Conservation (phyloP, 768 basidiomycete species). For the Suillus alpinus region DNA sequence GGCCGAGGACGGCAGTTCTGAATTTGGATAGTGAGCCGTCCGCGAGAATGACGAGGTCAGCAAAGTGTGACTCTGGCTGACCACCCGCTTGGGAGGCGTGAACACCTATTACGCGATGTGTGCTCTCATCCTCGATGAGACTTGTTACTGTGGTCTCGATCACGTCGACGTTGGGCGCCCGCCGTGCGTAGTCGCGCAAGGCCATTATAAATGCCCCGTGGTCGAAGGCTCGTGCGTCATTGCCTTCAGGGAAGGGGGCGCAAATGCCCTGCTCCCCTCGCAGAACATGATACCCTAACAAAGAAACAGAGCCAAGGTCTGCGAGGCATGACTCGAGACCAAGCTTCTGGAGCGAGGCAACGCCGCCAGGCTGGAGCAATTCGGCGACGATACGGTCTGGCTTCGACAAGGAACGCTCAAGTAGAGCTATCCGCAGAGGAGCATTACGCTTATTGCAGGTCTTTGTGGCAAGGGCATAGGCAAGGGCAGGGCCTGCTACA, state of each 20-base stretch:
- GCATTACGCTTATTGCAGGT: conserved; percentile 33
- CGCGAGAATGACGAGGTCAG: conserved; percentile 76
- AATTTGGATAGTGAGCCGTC: conserved; percentile 93
- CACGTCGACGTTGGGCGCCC: conserved; percentile 62
- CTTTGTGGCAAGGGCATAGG: conserved; percentile 68
- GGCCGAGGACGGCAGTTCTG: conserved; percentile 55
- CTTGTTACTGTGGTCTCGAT: conserved; percentile 77
- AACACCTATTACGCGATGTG: conserved; percentile 15
- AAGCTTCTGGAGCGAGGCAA: conserved; percentile 63
- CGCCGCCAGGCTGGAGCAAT: conserved; percentile 87
- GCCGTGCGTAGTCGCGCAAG: conserved; percentile 58
- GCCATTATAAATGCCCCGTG: conserved; percentile 82
- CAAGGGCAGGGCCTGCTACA: conserved; percentile 77
- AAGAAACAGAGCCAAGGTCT: conserved; percentile 77
- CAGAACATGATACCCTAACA: conserved; percentile 78
- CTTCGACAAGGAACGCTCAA: conserved; percentile 86
- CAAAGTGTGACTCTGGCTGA: conserved; percentile 52
- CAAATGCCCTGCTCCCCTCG: conserved; percentile 57
- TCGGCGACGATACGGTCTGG: conserved; percentile 95
- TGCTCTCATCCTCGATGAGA: conserved; percentile 52
- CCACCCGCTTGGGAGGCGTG: conserved; percentile 37
- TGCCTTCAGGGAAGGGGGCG: conserved; percentile 71
- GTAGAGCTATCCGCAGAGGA: conserved; percentile 68
- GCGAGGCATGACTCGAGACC: conserved; percentile 71
- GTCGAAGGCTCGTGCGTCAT: conserved; percentile 80